A percentile compares a stretch with the other conserved stretches of the same genome.
Evolutionary conservation across 1,284 basidiomycete genomes (phyloP).

Genomic region (Austroboletus novae-zelandiae): DNA sequence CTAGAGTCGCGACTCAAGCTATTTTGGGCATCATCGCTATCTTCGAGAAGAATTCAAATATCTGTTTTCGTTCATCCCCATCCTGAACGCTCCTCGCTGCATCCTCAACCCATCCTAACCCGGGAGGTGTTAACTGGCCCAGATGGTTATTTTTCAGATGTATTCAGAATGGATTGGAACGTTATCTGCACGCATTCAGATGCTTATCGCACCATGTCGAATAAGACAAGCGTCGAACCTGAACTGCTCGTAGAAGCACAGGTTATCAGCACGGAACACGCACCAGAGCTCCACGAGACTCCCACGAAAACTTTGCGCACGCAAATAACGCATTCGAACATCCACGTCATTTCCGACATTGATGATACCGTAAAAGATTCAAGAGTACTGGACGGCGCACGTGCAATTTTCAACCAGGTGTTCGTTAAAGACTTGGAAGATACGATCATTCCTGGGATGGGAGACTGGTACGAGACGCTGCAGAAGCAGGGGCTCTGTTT

Average conservation of each 20-base stretch:
- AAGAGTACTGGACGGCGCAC: slow-evolving; percentile 69
- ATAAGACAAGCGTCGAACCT: slow-evolving; percentile 49
- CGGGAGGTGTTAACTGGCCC: slow-evolving; percentile 53
- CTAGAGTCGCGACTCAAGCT: slow-evolving; percentile 71
- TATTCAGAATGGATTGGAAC: slow-evolving; percentile 66
- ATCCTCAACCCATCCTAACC: slow-evolving; percentile 47
- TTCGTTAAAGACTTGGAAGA: slow-evolving; percentile 78
- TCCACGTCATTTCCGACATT: slow-evolving; percentile 88
- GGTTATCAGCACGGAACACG: slow-evolving; percentile 31
- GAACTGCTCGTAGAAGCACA: slow-evolving; percentile 57
- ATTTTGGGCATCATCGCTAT: slow-evolving; percentile 72
- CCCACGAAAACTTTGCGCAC: slow-evolving; percentile 19
- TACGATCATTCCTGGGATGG: slow-evolving; percentile 82
- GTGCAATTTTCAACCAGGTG: slow-evolving; percentile 75
- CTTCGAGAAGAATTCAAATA: slow-evolving; percentile 57
- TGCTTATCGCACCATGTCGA: slow-evolving; percentile 57
- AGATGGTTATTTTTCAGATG: slow-evolving; percentile 71
- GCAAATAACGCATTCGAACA: slow-evolving; percentile 33
- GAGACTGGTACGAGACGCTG: slow-evolving; percentile 75
- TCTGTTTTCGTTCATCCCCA: slow-evolving; percentile 48
- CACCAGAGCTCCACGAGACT: slow-evolving; percentile 35
- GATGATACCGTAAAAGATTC: slow-evolving; percentile 92
- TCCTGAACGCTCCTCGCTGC: slow-evolving; percentile 13
- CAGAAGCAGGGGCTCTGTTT: slow-evolving; percentile 70
- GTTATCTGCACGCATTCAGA: slow-evolving; percentile 59